Evolutionary conservation across 1,284 basidiomycete genomes (phyloP).

Genomic region (Microbotryum intermedium): DNA sequence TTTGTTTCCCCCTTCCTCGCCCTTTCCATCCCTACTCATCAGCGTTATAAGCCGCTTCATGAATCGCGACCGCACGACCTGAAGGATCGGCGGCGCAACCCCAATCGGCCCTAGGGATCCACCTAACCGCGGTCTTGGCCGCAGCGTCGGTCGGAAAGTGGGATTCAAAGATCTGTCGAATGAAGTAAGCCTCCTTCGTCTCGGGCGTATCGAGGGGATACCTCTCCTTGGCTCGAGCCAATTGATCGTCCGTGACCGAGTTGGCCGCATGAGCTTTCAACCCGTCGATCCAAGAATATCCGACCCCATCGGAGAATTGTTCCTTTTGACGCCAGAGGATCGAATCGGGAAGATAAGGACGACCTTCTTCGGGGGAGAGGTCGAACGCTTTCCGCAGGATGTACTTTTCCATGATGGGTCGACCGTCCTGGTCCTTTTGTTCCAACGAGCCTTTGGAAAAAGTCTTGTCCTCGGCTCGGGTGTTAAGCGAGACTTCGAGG

Average conservation of each 20-base stretch:
- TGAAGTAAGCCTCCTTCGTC: slow-evolving; percentile 95
- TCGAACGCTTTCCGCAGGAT: slow-evolving; percentile 97
- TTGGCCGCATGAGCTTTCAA: slow-evolving; percentile 82
- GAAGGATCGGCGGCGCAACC: slow-evolving; percentile 91
- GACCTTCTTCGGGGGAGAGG: slow-evolving; percentile 68
- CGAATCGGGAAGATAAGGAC: slow-evolving; percentile 82
- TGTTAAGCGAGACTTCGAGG: slow-evolving; percentile 86
- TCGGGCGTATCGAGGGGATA: slow-evolving; percentile 80
- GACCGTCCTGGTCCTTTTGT: slow-evolving; percentile 70
- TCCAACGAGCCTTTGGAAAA: slow-evolving; percentile 76
- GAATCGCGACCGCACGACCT: slow-evolving; percentile 88
- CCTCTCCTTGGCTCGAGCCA: slow-evolving; percentile 63
- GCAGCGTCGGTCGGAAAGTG: slow-evolving; percentile 66
- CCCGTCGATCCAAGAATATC: slow-evolving; percentile 99
- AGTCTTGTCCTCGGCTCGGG: slow-evolving; percentile 80
- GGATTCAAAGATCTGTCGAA: slow-evolving; percentile 89
- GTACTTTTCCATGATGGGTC: slow-evolving; percentile 95
- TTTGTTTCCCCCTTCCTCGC: neutral
- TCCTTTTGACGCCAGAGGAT: slow-evolving; percentile 99
- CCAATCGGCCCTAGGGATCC: slow-evolving; percentile 62
- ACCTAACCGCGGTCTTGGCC: slow-evolving; percentile 84
- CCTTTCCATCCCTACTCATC: neutral
- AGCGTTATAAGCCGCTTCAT: slow-evolving; percentile 72
- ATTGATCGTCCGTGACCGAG: slow-evolving; percentile 70
- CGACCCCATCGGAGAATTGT: slow-evolving; percentile 96